A percentile compares a stretch with the other conserved stretches of the same genome.
These are phyloP conservation scores for Aspergillus sp. DNA, from an alignment of 2,329 filamentous ascomycete species.

Conservation along the genomic window DNA sequence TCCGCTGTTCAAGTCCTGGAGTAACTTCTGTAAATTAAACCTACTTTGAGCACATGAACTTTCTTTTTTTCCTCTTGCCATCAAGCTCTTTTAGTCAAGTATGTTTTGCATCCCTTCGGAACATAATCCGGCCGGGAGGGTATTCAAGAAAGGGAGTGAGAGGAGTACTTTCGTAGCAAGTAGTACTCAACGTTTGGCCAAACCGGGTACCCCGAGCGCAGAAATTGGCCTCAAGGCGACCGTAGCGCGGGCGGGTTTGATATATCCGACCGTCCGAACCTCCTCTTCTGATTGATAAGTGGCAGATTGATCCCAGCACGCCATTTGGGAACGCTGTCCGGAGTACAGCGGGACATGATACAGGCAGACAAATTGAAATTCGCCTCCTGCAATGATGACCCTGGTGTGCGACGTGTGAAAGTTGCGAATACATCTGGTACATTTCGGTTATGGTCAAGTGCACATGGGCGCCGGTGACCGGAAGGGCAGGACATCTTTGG, in stretches of 20 bases:
- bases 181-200: neutral
- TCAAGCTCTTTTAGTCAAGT: constrained; percentile 1
- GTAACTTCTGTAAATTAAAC: constrained; percentile 32
- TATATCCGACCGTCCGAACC: constrained; percentile 14
- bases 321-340: neutral
- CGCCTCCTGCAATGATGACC: constrained; percentile 9
- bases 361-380: neutral
- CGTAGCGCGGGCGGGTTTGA: constrained; percentile 16
- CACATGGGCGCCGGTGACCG: constrained; percentile 8
- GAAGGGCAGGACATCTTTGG: neutral
- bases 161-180: neutral
- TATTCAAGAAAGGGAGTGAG: neutral
- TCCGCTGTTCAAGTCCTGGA: constrained; percentile 22
- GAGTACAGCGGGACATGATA: neutral
- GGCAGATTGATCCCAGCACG: neutral
- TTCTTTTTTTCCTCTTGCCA: constrained; percentile 19
- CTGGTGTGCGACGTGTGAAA: constrained; percentile 10
- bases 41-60: constrained; percentile 30
- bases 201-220: neutral
- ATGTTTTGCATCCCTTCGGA: neutral
- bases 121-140: neutral
- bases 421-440: constrained; percentile 3
- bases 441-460: neutral
- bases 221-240: constrained; percentile 12
- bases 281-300: constrained; percentile 3